Conservation (phyloP, 306 rosid species). For the Fragaria nilgerrensis region DNA sequence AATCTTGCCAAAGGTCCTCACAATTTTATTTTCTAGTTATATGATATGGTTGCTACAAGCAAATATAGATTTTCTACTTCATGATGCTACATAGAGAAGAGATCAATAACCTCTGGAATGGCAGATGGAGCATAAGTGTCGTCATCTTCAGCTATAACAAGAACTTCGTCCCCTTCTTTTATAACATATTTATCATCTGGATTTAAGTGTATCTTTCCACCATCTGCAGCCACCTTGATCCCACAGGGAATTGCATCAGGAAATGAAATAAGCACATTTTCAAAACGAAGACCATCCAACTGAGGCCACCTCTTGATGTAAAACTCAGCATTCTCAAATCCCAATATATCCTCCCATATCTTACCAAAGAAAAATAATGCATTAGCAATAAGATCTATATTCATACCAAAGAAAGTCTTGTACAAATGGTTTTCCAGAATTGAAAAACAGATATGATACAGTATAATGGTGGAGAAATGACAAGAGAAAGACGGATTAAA, state of each 20-base stretch:
- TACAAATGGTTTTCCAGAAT: neutral
- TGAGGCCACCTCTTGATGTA: conserved; percentile 94
- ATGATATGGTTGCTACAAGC: neutral
- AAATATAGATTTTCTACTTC: neutral
- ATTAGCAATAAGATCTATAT: neutral
- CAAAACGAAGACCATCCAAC: conserved; percentile 62
- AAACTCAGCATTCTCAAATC: conserved; percentile 98
- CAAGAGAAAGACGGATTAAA: neutral
- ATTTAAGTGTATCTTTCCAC: conserved; percentile 76
- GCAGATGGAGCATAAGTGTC: conserved; percentile 86
- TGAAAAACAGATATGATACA: neutral
- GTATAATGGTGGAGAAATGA: neutral
- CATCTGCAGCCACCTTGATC: conserved; percentile 82
- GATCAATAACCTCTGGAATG: conserved; percentile 74
- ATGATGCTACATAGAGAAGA: neutral
- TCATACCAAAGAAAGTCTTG: neutral
- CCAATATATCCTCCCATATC: conserved; percentile 99
- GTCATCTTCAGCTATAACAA: conserved; percentile 97
- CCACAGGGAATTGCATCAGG: conserved; percentile 98
- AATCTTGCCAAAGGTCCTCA: neutral
- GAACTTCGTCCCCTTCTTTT: conserved; percentile 87
- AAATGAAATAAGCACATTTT: conserved; percentile 74
- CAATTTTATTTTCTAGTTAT: neutral
- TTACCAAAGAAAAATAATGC: conserved; percentile 36
- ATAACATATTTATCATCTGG: conserved; percentile 81